These are phyloP conservation scores for Trichocladium uniseriatum DNA, from an alignment of 495 filamentous ascomycete species.

Conservation along the genomic window DNA sequence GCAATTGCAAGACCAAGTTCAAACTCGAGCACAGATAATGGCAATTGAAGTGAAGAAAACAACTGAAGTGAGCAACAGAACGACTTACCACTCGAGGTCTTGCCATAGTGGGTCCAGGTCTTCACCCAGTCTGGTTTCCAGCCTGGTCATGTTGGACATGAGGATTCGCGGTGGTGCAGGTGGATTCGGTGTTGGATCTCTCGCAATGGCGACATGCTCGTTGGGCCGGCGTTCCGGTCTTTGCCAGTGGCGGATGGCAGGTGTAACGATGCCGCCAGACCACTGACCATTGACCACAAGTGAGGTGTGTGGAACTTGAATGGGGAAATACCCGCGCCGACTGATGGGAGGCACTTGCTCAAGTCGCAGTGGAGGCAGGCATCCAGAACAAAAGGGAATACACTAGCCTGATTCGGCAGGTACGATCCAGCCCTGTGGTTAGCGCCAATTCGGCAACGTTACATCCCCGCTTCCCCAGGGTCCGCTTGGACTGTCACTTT, in stretches of 20 bases:
- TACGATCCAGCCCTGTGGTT: neutral
- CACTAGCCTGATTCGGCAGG: constrained; percentile 13
- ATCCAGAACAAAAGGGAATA: neutral
- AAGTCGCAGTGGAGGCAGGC: no score
- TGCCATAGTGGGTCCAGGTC: constrained; percentile 62
- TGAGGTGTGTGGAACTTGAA: no score
- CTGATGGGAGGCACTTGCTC: neutral
- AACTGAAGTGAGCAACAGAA: neutral
- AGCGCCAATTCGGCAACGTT: constrained; percentile 21
- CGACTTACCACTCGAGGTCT: constrained; percentile 52
- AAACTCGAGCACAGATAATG: no score
- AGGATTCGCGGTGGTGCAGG: constrained; percentile 1
- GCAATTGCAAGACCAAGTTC: no score
- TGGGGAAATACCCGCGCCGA: no score
- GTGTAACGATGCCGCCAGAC: constrained; percentile 9
- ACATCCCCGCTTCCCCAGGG: constrained; percentile 8
- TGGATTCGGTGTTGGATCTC: constrained; percentile 10
- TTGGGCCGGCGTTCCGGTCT: neutral
- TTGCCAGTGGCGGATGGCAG: neutral
- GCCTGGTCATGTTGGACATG: constrained; percentile 28
- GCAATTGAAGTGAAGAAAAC: neutral
- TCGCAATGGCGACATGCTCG: constrained; percentile 19
- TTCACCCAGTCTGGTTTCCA: constrained; percentile 26
- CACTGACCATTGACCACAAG: no score
- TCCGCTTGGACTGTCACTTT: neutral